Evolutionary conservation across 257 asterid genomes (phyloP), one percentile per base, ranked within the genome.

Genomic region (Gardenia jasminoides): DNA sequence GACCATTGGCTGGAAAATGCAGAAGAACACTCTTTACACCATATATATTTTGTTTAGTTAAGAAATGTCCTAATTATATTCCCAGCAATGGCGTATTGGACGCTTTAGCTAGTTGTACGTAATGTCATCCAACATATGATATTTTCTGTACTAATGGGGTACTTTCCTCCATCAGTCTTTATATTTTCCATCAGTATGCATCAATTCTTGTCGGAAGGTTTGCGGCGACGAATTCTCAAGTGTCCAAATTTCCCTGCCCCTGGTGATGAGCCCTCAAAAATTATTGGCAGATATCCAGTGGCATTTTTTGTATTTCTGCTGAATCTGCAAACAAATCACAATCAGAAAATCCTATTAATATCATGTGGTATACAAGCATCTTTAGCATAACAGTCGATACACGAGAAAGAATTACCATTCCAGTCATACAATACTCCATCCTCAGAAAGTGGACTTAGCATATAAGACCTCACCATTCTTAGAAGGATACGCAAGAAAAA

Each of bases 161-260:
- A 56, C 6, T 17, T 56, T 15, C 52, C 52, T 26, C 20, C 20
- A 46, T 67, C 36, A 24, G 39, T 15, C n/a, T 19, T 20, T 56
- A 52, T 7, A 28, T 72, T 24, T 56, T 33, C 68, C 61, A 56
- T 22, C 48, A 30, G 30, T n/a, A 74, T 74, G 48, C 65, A 58
- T 74, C 61, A 64, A 70, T 65, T 78, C 71, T 79, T 79, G 77
- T 77, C 68, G 66, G 79, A 74, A 30, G 56, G 81, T 16, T 50
- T 80, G 41, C 88, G 86, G 10, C 91, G 92, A 20, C 91, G 95
- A 76, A 95, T 92, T 84, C 93, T 90, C 67, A 95, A 86, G 78
- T 95, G 86, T 33, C 98, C 99, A 48, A 95, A 95, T 78, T 74
- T 93, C 16, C 97, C 98, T 11, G 99, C 99, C n/a, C 99, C 99